Evolutionary conservation across 164 flowering plant genomes (phyloP).

Genomic region (Berberis vulgaris): DNA sequence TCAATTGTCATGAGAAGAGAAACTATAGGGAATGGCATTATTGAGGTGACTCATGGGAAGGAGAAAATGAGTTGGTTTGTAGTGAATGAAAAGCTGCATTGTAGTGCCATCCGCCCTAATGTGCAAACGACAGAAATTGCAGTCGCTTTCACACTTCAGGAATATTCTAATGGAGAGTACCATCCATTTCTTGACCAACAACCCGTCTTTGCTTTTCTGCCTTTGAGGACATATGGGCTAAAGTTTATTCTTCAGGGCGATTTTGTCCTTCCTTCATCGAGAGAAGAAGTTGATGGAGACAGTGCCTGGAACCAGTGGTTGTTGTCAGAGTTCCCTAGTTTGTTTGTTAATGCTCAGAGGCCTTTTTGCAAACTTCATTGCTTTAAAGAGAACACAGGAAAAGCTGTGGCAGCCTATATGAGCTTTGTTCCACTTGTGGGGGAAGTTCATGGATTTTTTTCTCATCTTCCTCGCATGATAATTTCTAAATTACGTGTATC

Average conservation of each 20-base stretch:
- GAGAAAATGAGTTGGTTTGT: slow-evolving; percentile 83
- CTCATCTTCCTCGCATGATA: slow-evolving; percentile 78
- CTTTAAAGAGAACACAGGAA: slow-evolving; percentile 53
- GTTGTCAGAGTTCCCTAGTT: slow-evolving; percentile 69
- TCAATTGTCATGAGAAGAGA: slow-evolving; percentile 65
- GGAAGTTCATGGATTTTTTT: slow-evolving; percentile 96
- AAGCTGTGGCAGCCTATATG: slow-evolving; percentile 76
- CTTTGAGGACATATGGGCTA: slow-evolving; percentile 83
- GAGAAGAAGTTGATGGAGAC: slow-evolving; percentile 93
- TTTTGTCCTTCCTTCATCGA: slow-evolving; percentile 89
- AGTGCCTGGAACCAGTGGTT: slow-evolving; percentile 98
- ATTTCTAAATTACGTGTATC: slow-evolving; percentile 60
- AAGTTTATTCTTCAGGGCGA: slow-evolving; percentile 96
- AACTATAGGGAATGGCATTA: slow-evolving; percentile 56
- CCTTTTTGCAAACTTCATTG: slow-evolving; percentile 75
- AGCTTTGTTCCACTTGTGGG: slow-evolving; percentile 87
- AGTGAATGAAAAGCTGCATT: slow-evolving; percentile 45
- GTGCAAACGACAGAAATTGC: slow-evolving; percentile 80
- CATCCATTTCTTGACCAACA: slow-evolving; percentile 51
- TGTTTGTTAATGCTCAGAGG: slow-evolving; percentile 67
- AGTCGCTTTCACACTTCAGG: slow-evolving; percentile 70
- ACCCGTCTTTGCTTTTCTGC: slow-evolving; percentile 96
- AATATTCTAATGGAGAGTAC: slow-evolving; percentile 41
- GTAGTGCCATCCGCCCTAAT: slow-evolving; percentile 42
- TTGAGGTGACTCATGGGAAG: slow-evolving; percentile 66